Evolutionary conservation across 2,329 filamentous ascomycete species (phyloP), one percentile per base, ranked within the genome.

Genomic region (Xylaria sp.): DNA sequence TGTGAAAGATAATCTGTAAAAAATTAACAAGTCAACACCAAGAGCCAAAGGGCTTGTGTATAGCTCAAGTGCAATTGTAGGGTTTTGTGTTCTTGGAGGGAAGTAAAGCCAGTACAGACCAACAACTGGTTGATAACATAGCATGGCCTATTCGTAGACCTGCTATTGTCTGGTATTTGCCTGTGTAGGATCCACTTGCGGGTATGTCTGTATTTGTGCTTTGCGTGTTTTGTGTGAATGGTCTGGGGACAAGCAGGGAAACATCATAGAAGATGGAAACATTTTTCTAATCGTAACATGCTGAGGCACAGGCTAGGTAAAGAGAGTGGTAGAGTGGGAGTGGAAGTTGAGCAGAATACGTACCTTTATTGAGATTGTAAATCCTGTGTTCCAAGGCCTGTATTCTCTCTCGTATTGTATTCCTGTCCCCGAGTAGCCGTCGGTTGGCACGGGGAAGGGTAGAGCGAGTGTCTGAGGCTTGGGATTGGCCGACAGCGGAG

Each of bases 1-100:
- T 11, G 17, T 19, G 8, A 7, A 35, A 12, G n/a, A n/a, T n/a
- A n/a, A n/a, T n/a, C n/a, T n/a, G n/a, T n/a, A n/a, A n/a, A n/a
- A n/a, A n/a, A 38, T 43, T 35, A 40, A 42, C 25, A 8, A 49
- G 28, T 31, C 9, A 31, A 31, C 6, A 38, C 49, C 15, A 11
- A 60, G 37, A 50, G 12, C 46, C 37, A 43, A 60, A 9, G 35
- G 49, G 23, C 53, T 59, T 61, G 57, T 53, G 58, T 57, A 51
- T 53, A n/a, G 28, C 9, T 37, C 38, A 53, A 58, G 53, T 63
- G 57, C 4, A 37, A n/a, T 9, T 40, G n/a, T n/a, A n/a, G n/a
- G n/a, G n/a, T n/a, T n/a, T n/a, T n/a, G n/a, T n/a, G n/a, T n/a
- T n/a, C n/a, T n/a, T n/a, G n/a, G 19, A 42, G 47, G 11, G 19